phyloP scores from a whole-genome alignment of 176 grass and related monocot genomes.

The Otatea glauca region DNA sequence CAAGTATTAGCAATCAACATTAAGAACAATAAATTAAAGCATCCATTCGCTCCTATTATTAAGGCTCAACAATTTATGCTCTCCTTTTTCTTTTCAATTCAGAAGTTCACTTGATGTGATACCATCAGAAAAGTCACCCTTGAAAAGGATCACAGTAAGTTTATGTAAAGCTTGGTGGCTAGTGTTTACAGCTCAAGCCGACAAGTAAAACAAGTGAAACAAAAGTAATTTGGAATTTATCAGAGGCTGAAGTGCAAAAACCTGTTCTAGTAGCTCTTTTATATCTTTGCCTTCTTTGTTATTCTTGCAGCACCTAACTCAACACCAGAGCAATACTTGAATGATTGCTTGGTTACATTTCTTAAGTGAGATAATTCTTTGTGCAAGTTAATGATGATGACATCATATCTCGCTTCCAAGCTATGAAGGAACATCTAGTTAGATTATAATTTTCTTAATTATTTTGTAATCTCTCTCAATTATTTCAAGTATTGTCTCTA shows the following conservation, averaged over 20 bases:
- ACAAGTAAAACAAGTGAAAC: not conserved
- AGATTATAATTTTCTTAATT: too few species aligned
- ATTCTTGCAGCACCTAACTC: conserved; percentile 89
- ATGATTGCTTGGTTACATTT: too few species aligned
- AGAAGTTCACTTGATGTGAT: conserved; percentile 10
- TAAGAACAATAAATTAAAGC: not conserved
- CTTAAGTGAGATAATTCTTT: too few species aligned
- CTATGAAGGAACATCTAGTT: too few species aligned
- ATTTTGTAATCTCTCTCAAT: too few species aligned
- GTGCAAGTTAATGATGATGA: too few species aligned
- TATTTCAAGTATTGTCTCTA: too few species aligned
- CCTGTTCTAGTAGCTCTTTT: conserved; percentile 97
- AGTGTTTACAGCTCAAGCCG: not conserved
- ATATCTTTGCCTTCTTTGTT: conserved; percentile 98
- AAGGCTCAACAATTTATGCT: conserved; percentile 17
- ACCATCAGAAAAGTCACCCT: not conserved
- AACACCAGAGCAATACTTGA: conserved; percentile 60
- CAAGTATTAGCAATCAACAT: not conserved
- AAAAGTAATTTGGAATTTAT: not conserved
- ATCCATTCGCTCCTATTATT: conserved; percentile 20
- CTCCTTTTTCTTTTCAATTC: not conserved
- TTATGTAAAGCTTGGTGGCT: not conserved
- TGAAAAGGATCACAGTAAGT: conserved; percentile 4
- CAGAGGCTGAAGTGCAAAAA: conserved; percentile 17
- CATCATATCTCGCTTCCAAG: too few species aligned